These are phyloP conservation scores for Allantophomopsis lycopodina DNA, from an alignment of 2,329 filamentous ascomycete species.

Conservation along the genomic window DNA sequence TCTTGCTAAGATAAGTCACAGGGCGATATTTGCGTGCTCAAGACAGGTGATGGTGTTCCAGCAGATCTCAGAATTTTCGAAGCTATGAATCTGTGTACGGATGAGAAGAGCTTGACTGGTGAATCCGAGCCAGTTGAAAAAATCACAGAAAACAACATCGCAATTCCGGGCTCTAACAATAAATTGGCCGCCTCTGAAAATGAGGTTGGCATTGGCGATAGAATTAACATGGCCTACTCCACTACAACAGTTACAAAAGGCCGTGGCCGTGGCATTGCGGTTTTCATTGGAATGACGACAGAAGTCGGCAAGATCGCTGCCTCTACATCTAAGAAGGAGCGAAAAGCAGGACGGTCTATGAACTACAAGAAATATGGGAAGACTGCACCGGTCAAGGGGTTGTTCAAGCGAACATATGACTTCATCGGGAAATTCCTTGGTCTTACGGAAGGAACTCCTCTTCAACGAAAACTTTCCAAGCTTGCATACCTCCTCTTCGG, in stretches of 20 bases:
- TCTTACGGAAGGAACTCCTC: slow-evolving; percentile 46
- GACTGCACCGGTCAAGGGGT: slow-evolving; percentile 32
- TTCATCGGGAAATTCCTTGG: slow-evolving; percentile 39
- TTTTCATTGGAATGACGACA: slow-evolving; percentile 40
- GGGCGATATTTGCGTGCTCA: slow-evolving; percentile 81
- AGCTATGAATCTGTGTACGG: slow-evolving; percentile 47
- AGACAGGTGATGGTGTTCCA: slow-evolving; percentile 90
- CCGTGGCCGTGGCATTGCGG: slow-evolving; percentile 36
- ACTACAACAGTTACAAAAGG: slow-evolving; percentile 40
- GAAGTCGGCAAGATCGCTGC: slow-evolving; percentile 40
- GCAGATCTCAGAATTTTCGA: slow-evolving; percentile 58
- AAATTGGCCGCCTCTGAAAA: slow-evolving; percentile 22
- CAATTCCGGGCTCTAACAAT: slow-evolving; percentile 11
- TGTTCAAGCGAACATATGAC: slow-evolving; percentile 30
- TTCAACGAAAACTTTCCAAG: slow-evolving; percentile 51
- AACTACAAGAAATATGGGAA: slow-evolving; percentile 28
- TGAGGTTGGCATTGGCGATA: slow-evolving; percentile 33
- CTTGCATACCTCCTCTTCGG: slow-evolving; percentile 50
- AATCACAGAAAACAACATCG: slow-evolving; percentile 34
- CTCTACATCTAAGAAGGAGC: slow-evolving; percentile 33
- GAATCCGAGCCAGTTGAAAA: slow-evolving; percentile 93
- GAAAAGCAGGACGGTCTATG: slow-evolving; percentile 33
- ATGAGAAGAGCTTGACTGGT: slow-evolving; percentile 96
- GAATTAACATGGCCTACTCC: slow-evolving; percentile 39
- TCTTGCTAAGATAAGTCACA: slow-evolving; percentile 36